phyloP scores from a whole-genome alignment of 2,329 filamentous ascomycete genomes.

The Drechmeria coniospora region DNA sequence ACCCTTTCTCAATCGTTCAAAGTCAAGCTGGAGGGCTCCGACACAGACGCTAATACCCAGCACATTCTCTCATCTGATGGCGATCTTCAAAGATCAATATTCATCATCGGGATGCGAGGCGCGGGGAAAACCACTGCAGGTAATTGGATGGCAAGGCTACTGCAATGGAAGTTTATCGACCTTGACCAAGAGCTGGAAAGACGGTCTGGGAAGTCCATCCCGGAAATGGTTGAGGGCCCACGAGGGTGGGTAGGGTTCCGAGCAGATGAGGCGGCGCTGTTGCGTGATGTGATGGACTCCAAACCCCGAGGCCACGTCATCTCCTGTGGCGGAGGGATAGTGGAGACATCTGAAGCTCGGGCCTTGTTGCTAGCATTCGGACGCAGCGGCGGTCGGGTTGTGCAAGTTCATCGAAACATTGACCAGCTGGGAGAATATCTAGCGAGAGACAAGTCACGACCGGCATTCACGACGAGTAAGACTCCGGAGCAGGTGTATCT shows the following conservation, averaged over 20 bases:
- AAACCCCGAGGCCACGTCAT: slow-evolving; percentile 66
- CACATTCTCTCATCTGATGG: slow-evolving; percentile 5
- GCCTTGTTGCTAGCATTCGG: slow-evolving; percentile 60
- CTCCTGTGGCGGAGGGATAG: slow-evolving; percentile 85
- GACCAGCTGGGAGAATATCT: slow-evolving; percentile 80
- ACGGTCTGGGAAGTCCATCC: slow-evolving; percentile 59
- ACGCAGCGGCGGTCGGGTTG: slow-evolving; percentile 63
- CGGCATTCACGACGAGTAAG: slow-evolving; percentile 83
- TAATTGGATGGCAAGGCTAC: slow-evolving; percentile 61
- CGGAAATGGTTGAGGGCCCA: slow-evolving; percentile 61
- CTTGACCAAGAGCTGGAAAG: slow-evolving; percentile 77
- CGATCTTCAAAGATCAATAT: slow-evolving; percentile 49
- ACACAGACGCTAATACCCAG: too few relatives aligned
- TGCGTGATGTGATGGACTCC: slow-evolving; percentile 60
- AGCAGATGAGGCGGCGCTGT: slow-evolving; percentile 56
- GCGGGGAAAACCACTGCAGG: slow-evolving; percentile 93
- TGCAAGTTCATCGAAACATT: slow-evolving; percentile 78
- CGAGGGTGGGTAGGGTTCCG: slow-evolving; percentile 82
- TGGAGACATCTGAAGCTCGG: slow-evolving; percentile 70
- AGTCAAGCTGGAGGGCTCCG: slow-evolving; percentile 61
- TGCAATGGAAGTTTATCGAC: slow-evolving; percentile 69
- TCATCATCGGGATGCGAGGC: slow-evolving; percentile 94
- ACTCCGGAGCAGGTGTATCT: slow-evolving; percentile 86
- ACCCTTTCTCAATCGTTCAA: slow-evolving; percentile 64
- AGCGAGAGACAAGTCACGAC: slow-evolving; percentile 73